These are phyloP conservation scores for Chrysoporthe cubensis DNA, from an alignment of 2,329 filamentous ascomycete genomes.

Conservation along the genomic window DNA sequence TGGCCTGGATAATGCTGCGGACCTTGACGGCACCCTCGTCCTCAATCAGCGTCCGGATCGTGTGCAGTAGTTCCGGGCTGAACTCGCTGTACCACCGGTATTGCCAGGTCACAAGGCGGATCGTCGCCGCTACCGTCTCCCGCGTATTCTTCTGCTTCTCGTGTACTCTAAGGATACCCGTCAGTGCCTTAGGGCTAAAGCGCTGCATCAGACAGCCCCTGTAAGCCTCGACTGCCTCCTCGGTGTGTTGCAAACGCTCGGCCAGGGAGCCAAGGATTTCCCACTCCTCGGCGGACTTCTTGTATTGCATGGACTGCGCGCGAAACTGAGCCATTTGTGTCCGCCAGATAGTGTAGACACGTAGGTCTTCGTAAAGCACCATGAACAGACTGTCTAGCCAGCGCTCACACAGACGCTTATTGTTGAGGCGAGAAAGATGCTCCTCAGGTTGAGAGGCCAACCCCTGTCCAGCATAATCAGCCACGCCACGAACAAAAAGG, in stretches of 20 bases:
- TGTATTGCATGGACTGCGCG: constrained; percentile 91
- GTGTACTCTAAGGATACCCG: constrained; percentile 79
- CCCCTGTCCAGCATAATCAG: constrained; percentile 47
- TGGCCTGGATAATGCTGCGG: constrained; percentile 94
- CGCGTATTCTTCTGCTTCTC: constrained; percentile 78
- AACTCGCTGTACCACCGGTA: constrained; percentile 99
- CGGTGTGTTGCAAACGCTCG: constrained; percentile 86
- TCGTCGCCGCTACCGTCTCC: constrained; percentile 82
- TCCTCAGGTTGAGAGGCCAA: constrained; percentile 62
- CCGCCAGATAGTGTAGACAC: constrained; percentile 98
- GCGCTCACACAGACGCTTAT: constrained; percentile 94
- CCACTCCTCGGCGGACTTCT: constrained; percentile 97
- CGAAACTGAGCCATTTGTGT: constrained; percentile 97
- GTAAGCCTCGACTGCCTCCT: constrained; percentile 93
- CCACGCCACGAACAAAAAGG: constrained; percentile 31
- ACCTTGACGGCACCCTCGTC: constrained; percentile 98
- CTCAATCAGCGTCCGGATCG: constrained; percentile 90
- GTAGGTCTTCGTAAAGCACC: constrained; percentile 96
- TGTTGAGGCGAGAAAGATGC: constrained; percentile 87
- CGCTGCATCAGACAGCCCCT: constrained; percentile 82
- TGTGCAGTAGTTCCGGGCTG: constrained; percentile 85
- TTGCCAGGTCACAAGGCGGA: constrained; percentile 94
- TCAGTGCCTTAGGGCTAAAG: constrained; percentile 91
- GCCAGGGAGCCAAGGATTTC: constrained; percentile 94
- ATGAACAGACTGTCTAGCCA: constrained; percentile 99